Percentiles rank a stretch among this genome's conserved stretches.
Evolutionary conservation across 2,329 filamentous ascomycete species (phyloP).

Genomic region (Raffaelea ambrosiae): DNA sequence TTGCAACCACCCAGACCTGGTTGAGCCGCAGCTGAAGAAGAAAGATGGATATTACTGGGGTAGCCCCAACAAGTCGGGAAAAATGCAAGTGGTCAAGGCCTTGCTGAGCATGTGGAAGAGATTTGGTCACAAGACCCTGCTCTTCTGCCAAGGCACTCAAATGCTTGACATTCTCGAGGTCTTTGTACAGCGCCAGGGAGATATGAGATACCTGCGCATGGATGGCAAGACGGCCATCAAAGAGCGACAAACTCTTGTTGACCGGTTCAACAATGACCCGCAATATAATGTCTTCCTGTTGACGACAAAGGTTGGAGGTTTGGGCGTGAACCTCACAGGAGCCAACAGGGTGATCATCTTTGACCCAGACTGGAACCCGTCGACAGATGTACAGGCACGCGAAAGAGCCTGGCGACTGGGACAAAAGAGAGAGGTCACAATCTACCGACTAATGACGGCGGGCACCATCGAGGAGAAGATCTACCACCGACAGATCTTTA

Average conservation of each 20-base stretch:
- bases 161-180: constrained; percentile 93
- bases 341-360: constrained; percentile 96
- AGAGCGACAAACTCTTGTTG: constrained; percentile 79
- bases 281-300: constrained; percentile 81
- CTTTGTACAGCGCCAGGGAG: constrained; percentile 60
- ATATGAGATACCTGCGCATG: constrained; percentile 77
- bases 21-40: constrained; percentile 48
- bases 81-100: constrained; percentile 90
- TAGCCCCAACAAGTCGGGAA: constrained; percentile 70
- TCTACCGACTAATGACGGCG: constrained; percentile 95
- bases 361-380: constrained; percentile 98
- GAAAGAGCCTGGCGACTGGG: constrained; percentile 94
- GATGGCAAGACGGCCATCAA: constrained; percentile 88
- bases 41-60: constrained; percentile 71
- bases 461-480: constrained; percentile 99
- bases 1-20: constrained; percentile 91
- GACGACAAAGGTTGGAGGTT: constrained; percentile 88
- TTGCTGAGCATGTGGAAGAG: constrained; percentile 83
- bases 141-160: constrained; percentile 88
- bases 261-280: constrained; percentile 80
- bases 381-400: constrained; percentile 88
- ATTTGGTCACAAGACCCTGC: constrained; percentile 81
- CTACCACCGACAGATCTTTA: constrained; percentile 97
- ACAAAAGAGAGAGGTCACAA: constrained; percentile 89
- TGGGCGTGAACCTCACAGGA: constrained; percentile 90